Base-by-base conservation (phyloP, 371 early-diverging fungal genomes). In the Lichtheimia ramosa region DNA sequence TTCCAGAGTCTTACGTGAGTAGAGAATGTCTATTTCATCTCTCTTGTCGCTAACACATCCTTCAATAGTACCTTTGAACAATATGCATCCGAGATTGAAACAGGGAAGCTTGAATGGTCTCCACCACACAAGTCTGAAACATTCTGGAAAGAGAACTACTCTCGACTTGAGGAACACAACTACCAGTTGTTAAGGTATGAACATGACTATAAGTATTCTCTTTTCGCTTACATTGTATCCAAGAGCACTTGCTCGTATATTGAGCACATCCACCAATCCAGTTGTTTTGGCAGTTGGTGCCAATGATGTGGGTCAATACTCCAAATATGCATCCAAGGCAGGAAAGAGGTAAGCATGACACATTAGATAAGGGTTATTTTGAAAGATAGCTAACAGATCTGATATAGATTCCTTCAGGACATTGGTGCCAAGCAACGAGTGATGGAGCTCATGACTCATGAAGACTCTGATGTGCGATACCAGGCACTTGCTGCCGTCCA, bases 391-490 rank as follows among this genome's bases (percentile, higher is more conserved):
- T 46, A 7, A 21, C 1, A 8, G 5, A 42, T 51, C 14, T 18
- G 5, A 14, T n/a, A 50, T 50, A 93, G 92, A 60, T 67, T 91
- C 58, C 71, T 98, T 41, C 92, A 95, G 66, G 89, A 92, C 14
- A 83, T 91, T 55, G 97, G 97, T 39, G 93, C 93, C 34, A 98
- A 98, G 79, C 87, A 91, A 41, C 84, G 88, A 49, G 88, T 97
- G 58, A 97, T 98, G 97, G 93, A 90, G 68, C 80, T 96, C 54
- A 96, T 98, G 96, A 83, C 91, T 14, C 88, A 91, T 63, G 87
- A 86, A 50, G 84, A 91, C 62, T 73, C 85, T 18, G 94, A 93
- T 68, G 96, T 96, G 43, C 81, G 92, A 69, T 96, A 96, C 69
- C 91, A 95, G 64, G 95, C 96, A 24, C 81, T 96, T 46, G 64